Conservation (phyloP, 768 basidiomycete genomes). For the Rhizopogon vesiculosus region DNA sequence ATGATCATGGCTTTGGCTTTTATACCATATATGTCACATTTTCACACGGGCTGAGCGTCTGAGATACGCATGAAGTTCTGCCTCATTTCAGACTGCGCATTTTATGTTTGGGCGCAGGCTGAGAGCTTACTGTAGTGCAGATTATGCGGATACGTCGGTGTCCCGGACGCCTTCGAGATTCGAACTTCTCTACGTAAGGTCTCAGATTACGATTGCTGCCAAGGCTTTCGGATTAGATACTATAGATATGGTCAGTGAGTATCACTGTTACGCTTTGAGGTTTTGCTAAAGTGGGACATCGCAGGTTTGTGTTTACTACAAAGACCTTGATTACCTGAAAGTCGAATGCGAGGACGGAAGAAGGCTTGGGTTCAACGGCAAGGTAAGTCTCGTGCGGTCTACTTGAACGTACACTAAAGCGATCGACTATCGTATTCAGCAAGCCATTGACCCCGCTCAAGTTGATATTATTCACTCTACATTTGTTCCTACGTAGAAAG, state of each 20-base stretch:
- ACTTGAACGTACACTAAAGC: no score
- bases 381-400: constrained; percentile 40
- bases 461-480: constrained; percentile 71
- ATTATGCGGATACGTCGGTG: constrained; percentile 86
- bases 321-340: constrained; percentile 56
- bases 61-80: no score
- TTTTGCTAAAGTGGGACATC: background rate
- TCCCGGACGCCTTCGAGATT: constrained; percentile 67
- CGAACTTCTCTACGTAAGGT: constrained; percentile 82
- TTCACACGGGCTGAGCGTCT: no score
- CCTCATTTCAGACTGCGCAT: constrained; percentile 13
- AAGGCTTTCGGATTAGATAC: constrained; percentile 81
- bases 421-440: constrained; percentile 47
- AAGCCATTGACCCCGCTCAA: constrained; percentile 93
- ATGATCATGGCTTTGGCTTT: no score
- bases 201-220: constrained; percentile 74
- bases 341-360: constrained; percentile 80
- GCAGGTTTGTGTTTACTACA: constrained; percentile 87
- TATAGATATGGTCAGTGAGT: constrained; percentile 75
- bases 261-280: background rate
- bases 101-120: background rate
- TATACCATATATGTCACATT: no score
- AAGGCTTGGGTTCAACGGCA: constrained; percentile 86
- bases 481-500: constrained; percentile 71
- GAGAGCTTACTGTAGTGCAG: constrained; percentile 33